A percentile compares a stretch with the other conserved stretches of the same genome.
phyloP scores from a whole-genome alignment of 2,329 filamentous ascomycete species.

The Exophiala mesophila region DNA sequence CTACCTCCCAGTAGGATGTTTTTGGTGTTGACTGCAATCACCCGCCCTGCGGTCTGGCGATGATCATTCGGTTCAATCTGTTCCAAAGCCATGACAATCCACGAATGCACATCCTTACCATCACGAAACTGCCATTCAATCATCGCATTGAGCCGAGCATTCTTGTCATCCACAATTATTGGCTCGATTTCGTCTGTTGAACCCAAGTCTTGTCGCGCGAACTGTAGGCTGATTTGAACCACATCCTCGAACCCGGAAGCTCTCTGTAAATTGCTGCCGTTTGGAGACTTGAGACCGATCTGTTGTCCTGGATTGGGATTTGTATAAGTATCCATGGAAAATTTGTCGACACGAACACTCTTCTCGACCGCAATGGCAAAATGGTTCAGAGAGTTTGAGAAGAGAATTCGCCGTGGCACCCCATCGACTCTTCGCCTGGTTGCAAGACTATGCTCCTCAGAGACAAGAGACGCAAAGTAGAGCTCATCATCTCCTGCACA shows the following conservation, averaged over 20 bases:
- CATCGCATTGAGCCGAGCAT: slow-evolving; percentile 19
- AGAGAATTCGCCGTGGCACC: slow-evolving; percentile 40
- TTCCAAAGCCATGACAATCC: slow-evolving; percentile 25
- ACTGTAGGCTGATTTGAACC: background rate
- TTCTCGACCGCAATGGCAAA: slow-evolving; percentile 46
- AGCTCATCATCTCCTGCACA: slow-evolving; percentile 45
- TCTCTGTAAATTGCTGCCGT: background rate
- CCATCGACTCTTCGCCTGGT: slow-evolving; percentile 38
- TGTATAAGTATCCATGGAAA: too few relatives aligned
- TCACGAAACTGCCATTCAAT: slow-evolving; percentile 23
- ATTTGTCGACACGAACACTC: background rate
- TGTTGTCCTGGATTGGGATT: background rate
- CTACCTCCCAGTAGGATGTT: slow-evolving; percentile 14
- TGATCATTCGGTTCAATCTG: slow-evolving; percentile 6
- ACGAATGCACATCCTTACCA: slow-evolving; percentile 20
- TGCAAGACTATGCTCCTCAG: slow-evolving; percentile 35
- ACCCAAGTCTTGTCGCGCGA: background rate
- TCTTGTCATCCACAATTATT: slow-evolving; percentile 18
- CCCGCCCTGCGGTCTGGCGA: slow-evolving; percentile 9
- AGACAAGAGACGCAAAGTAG: slow-evolving; percentile 43
- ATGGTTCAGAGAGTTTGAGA: slow-evolving; percentile 42
- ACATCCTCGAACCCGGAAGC: background rate
- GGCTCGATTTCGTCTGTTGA: slow-evolving; percentile 7
- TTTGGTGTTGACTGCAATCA: slow-evolving; percentile 21
- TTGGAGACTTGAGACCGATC: background rate